A percentile compares a stretch with the other conserved stretches of the same genome.
These are phyloP conservation scores for Saccharomycopsis hybrid DNA, from an alignment of 1,139 yeast species.

Conservation along the genomic window DNA sequence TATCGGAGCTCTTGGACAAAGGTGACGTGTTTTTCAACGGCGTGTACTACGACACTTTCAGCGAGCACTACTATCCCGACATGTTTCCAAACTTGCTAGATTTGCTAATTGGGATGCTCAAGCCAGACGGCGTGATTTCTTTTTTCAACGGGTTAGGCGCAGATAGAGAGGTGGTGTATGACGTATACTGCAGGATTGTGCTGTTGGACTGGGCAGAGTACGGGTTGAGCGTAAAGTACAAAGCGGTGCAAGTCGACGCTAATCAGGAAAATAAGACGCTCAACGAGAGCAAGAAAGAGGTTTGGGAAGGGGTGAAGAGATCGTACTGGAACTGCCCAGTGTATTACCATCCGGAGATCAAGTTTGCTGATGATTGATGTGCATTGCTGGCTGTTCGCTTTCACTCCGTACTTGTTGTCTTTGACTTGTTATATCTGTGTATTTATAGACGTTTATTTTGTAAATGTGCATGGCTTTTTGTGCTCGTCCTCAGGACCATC, in stretches of 20 bases:
- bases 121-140: slow-evolving; percentile 77
- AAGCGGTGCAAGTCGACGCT: slow-evolving; percentile 39
- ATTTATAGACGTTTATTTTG: no score
- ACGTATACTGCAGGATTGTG: slow-evolving; percentile 79
- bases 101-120: slow-evolving; percentile 69
- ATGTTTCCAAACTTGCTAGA: slow-evolving; percentile 77
- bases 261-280: slow-evolving; percentile 24
- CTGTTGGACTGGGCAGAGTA: slow-evolving; percentile 73
- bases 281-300: slow-evolving; percentile 36
- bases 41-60: slow-evolving; percentile 87
- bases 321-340: slow-evolving; percentile 71
- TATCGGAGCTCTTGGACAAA: slow-evolving; percentile 55
- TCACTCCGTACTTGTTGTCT: no score
- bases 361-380: no score
- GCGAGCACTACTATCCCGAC: slow-evolving; percentile 76
- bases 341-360: slow-evolving; percentile 57
- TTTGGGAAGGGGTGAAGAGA: slow-evolving; percentile 67
- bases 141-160: slow-evolving; percentile 97
- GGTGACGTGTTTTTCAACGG: slow-evolving; percentile 78
- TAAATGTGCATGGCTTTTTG: no score
- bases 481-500: no score
- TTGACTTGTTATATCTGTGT: no score
- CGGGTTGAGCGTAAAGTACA: slow-evolving; percentile 59
- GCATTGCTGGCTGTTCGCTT: no score
- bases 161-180: slow-evolving; percentile 81